Evolutionary conservation across 495 filamentous ascomycete genomes (phyloP).

Genomic region (Aspergillus incahuasiensis): DNA sequence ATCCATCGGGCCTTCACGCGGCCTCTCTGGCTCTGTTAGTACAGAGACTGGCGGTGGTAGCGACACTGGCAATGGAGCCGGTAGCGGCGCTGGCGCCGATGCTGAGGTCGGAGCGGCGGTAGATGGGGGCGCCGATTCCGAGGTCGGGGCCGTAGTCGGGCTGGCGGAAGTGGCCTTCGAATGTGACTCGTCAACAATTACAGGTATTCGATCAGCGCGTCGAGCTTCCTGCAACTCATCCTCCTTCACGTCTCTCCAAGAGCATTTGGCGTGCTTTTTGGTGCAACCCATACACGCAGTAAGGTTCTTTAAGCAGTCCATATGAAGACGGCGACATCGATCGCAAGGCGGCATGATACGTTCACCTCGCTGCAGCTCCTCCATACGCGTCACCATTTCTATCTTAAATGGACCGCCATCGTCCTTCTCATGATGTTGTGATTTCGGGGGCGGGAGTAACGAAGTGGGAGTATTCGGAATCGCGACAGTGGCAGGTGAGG

Average conservation of each 20-base stretch:
- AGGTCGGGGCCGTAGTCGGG: background rate
- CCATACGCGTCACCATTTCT: slow-evolving; percentile 69
- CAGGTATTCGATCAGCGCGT: slow-evolving; percentile 17
- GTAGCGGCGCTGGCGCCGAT: slow-evolving; percentile 15
- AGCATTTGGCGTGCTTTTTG: slow-evolving; percentile 81
- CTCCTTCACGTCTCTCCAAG: slow-evolving; percentile 71
- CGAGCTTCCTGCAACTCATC: slow-evolving; percentile 53
- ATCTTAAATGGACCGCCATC: slow-evolving; percentile 59
- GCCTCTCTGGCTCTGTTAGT: slow-evolving; percentile 8
- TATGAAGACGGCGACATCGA: slow-evolving; percentile 71
- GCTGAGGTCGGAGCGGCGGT: slow-evolving; percentile 2
- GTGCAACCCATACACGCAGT: slow-evolving; percentile 85
- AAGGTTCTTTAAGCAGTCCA: slow-evolving; percentile 78
- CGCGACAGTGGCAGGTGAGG: slow-evolving; percentile 41
- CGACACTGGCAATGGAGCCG: slow-evolving; percentile 17
- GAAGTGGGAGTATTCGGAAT: slow-evolving; percentile 50
- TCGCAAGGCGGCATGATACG: slow-evolving; percentile 75
- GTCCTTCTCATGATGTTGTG: slow-evolving; percentile 48
- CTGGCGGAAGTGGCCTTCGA: slow-evolving; percentile 13
- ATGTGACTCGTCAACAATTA: slow-evolving; percentile 18
- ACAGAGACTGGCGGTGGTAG: background rate
- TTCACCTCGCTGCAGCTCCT: slow-evolving; percentile 67
- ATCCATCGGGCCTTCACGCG: slow-evolving; percentile 10
- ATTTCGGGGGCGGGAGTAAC: slow-evolving; percentile 46
- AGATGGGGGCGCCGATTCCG: slow-evolving; percentile 14